Percentiles rank a stretch among this genome's conserved stretches.
Conservation (phyloP, 306 rosid genomes). For the Citrullus colocynthis region DNA sequence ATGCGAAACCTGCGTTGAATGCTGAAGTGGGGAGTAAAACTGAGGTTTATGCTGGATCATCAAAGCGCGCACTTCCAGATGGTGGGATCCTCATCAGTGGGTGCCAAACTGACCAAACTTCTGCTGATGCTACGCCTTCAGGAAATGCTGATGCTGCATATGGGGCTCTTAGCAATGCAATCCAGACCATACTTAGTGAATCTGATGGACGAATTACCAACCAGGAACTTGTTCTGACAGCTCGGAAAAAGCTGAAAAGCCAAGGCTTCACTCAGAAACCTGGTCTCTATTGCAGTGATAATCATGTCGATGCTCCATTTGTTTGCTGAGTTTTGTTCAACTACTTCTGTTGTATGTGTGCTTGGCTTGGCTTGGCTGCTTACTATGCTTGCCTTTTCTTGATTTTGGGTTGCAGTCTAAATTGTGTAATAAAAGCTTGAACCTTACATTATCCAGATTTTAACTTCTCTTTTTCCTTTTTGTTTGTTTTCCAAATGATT, state of each 20-base stretch:
- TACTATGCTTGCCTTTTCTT: neutral
- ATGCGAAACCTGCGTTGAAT: conserved; percentile 56
- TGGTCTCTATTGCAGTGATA: conserved; percentile 65
- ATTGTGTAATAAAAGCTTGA: neutral
- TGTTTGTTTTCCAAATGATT: neutral
- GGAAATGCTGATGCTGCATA: conserved; percentile 38
- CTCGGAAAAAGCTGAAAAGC: conserved; percentile 33
- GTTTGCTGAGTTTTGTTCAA: conserved; percentile 12
- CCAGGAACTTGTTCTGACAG: conserved; percentile 39
- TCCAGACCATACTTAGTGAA: conserved; percentile 38
- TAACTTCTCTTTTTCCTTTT: neutral
- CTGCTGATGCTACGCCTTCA: conserved; percentile 61
- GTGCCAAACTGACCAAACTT: conserved; percentile 66
- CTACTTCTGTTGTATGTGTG: neutral
- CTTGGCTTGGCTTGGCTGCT: neutral
- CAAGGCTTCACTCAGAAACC: conserved; percentile 69
- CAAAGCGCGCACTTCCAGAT: conserved; percentile 17
- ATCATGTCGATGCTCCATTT: conserved; percentile 31
- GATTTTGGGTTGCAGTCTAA: neutral
- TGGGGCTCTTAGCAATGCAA: conserved; percentile 72
- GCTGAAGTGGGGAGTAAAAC: conserved; percentile 36
- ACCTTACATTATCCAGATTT: neutral
- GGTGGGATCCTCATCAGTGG: conserved; percentile 65
- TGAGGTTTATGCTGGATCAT: conserved; percentile 49
- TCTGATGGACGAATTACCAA: conserved; percentile 34